A percentile compares a stretch with the other conserved stretches of the same genome.
Conservation (phyloP, 1,139 yeast species). For the Keqinozyma sinolaborantium region DNA sequence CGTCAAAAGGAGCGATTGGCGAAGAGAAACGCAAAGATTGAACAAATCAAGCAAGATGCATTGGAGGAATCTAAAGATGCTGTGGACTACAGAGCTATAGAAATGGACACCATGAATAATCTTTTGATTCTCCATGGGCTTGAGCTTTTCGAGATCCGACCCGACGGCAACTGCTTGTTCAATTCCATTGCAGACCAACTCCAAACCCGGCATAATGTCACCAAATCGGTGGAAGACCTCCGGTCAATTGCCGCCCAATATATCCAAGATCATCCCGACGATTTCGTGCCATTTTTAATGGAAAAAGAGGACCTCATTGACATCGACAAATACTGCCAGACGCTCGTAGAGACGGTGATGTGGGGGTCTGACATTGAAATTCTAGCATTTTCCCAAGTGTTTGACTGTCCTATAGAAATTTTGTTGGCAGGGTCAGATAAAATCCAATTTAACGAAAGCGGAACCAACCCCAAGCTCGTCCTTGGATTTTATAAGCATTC, state of each 20-base stretch:
- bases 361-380: slow-evolving; percentile 98
- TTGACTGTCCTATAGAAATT: slow-evolving; percentile 69
- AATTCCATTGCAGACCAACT: slow-evolving; percentile 84
- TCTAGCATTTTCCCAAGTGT: slow-evolving; percentile 68
- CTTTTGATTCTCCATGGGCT: slow-evolving; percentile 49
- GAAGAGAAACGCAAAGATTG: slow-evolving; percentile 67
- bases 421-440: slow-evolving; percentile 73
- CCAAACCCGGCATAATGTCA: slow-evolving; percentile 16
- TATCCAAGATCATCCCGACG: slow-evolving; percentile 60
- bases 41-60: slow-evolving; percentile 64
- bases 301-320: slow-evolving; percentile 70
- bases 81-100: slow-evolving; percentile 69
- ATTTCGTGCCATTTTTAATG: slow-evolving; percentile 76
- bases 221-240: slow-evolving; percentile 46
- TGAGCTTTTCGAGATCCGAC: slow-evolving; percentile 61
- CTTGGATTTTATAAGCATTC: slow-evolving; percentile 82
- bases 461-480: slow-evolving; percentile 49
- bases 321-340: slow-evolving; percentile 64
- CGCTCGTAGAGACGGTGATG: slow-evolving; percentile 69
- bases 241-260: slow-evolving; percentile 65
- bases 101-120: slow-evolving; percentile 58
- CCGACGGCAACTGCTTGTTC: slow-evolving; percentile 94
- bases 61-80: slow-evolving; percentile 56
- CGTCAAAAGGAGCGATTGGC: slow-evolving; percentile 84
- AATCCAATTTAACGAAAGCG: slow-evolving; percentile 54